These are phyloP conservation scores for Pseudozyma tsukubaensis DNA, from an alignment of 1,284 basidiomycete species.

Conservation along the genomic window DNA sequence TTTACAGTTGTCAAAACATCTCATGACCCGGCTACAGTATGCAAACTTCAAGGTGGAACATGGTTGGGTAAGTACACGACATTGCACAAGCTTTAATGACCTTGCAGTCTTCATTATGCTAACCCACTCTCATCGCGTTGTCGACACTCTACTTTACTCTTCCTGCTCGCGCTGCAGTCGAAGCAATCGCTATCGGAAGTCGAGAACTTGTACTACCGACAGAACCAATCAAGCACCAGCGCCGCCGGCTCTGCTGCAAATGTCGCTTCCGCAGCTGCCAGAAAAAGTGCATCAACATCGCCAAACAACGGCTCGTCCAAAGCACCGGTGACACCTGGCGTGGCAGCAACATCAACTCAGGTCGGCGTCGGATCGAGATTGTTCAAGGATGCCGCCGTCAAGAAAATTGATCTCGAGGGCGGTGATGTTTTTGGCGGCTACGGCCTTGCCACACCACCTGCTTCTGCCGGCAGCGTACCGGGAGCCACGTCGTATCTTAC, in stretches of 20 bases:
- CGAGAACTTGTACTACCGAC: conserved; percentile 65
- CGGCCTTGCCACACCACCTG: conserved; percentile 47
- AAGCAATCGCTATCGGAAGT: conserved; percentile 65
- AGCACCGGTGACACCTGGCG: conserved; percentile 26
- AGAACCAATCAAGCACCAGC: conserved; percentile 32
- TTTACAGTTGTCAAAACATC: conserved; percentile 52
- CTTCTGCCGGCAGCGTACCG: conserved; percentile 38
- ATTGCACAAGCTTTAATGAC: no score
- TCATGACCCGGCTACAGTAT: conserved; percentile 62
- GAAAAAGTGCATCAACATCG: conserved; percentile 33
- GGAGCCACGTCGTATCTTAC: conserved; percentile 35
- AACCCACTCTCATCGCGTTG: no score
- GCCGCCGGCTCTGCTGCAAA: not conserved
- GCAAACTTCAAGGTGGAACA: conserved; percentile 66
- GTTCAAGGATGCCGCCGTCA: conserved; percentile 50
- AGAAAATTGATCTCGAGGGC: conserved; percentile 41
- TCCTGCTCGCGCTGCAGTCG: conserved; percentile 31
- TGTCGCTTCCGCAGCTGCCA: conserved; percentile 2
- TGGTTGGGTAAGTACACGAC: conserved; percentile 56
- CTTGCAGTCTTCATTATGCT: conserved; percentile 12
- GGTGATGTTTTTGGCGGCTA: conserved; percentile 54
- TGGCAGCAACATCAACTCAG: conserved; percentile 12
- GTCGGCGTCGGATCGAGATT: conserved; percentile 30
- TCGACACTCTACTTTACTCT: no score
- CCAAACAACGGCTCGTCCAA: conserved; percentile 29